These are phyloP conservation scores for Udeniomyces megalosporus DNA, from an alignment of 768 basidiomycete genomes.

Conservation along the genomic window DNA sequence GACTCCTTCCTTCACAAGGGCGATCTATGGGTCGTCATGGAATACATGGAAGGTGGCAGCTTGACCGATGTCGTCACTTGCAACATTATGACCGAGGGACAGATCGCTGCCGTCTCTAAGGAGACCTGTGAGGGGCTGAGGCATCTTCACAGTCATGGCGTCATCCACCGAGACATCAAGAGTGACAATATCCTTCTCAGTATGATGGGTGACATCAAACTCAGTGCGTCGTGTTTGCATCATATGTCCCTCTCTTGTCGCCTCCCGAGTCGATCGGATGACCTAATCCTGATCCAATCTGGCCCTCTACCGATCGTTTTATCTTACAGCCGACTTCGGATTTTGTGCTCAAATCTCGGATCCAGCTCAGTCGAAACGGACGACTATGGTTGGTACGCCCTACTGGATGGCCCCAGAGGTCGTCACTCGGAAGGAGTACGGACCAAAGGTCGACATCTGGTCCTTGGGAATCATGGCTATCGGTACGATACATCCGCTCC, in stretches of 20 bases:
- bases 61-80: constrained; percentile 91
- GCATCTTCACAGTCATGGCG: constrained; percentile 87
- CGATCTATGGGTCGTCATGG: constrained; percentile 99
- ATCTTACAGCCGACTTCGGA: constrained; percentile 29
- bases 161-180: constrained; percentile 99
- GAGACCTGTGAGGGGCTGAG: constrained; percentile 86
- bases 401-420: constrained; percentile 99
- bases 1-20: constrained; percentile 96
- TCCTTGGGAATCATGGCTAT: constrained; percentile 75
- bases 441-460: constrained; percentile 98
- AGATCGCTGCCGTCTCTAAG: constrained; percentile 88
- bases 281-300: too few species aligned
- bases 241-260: not conserved
- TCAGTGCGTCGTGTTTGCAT: constrained; percentile 48
- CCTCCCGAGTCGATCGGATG: not conserved
- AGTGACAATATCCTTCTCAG: constrained; percentile 90
- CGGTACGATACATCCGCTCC: not conserved
- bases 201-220: constrained; percentile 88
- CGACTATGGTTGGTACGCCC: constrained; percentile 95
- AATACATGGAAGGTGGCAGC: constrained; percentile 88
- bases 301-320: not conserved
- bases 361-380: constrained; percentile 49
- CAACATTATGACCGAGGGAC: constrained; percentile 94
- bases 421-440: constrained; percentile 92
- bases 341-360: constrained; percentile 32